Evolutionary conservation across 2,329 filamentous ascomycete species (phyloP).

Genomic region (Talaromyces sp.): DNA sequence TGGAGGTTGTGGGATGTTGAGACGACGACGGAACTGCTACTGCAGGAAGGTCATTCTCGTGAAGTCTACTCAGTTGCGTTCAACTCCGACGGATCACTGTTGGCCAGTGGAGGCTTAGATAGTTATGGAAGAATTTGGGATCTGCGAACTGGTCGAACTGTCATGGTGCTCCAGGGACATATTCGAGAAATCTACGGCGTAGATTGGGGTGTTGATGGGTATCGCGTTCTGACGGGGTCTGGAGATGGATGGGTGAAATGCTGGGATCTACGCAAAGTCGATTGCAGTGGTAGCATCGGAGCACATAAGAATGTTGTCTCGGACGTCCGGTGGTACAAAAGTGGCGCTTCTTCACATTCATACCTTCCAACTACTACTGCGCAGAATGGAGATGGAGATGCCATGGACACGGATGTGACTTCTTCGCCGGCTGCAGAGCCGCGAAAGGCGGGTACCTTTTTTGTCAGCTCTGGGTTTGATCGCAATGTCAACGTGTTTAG

Average conservation of each 20-base stretch:
- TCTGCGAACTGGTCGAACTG: slow-evolving; percentile 80
- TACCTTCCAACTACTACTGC: slow-evolving; percentile 57
- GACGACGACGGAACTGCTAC: slow-evolving; percentile 72
- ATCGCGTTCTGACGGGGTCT: slow-evolving; percentile 87
- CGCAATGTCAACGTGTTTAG: slow-evolving; percentile 94
- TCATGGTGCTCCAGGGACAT: slow-evolving; percentile 91
- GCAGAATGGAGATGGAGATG: slow-evolving; percentile 63
- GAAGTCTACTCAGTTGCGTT: slow-evolving; percentile 89
- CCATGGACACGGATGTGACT: slow-evolving; percentile 26
- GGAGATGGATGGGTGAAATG: slow-evolving; percentile 96
- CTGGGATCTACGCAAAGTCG: slow-evolving; percentile 91
- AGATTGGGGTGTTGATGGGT: slow-evolving; percentile 87
- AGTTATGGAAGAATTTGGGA: slow-evolving; percentile 96
- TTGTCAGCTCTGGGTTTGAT: slow-evolving; percentile 88
- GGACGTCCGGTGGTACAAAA: slow-evolving; percentile 91
- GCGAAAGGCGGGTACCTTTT: slow-evolving; percentile 85
- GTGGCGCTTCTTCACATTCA: slow-evolving; percentile 66
- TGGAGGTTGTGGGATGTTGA: slow-evolving; percentile 96
- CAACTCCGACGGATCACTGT: slow-evolving; percentile 81
- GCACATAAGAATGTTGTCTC: slow-evolving; percentile 89
- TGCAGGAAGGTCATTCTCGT: slow-evolving; percentile 91
- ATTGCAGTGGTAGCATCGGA: slow-evolving; percentile 75
- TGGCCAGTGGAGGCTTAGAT: slow-evolving; percentile 89
- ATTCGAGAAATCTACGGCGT: slow-evolving; percentile 90
- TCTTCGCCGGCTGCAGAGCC: slow-evolving; percentile 51